These are phyloP conservation scores for Nicotiana otophora DNA, from an alignment of 257 asterid genomes.

Conservation along the genomic window DNA sequence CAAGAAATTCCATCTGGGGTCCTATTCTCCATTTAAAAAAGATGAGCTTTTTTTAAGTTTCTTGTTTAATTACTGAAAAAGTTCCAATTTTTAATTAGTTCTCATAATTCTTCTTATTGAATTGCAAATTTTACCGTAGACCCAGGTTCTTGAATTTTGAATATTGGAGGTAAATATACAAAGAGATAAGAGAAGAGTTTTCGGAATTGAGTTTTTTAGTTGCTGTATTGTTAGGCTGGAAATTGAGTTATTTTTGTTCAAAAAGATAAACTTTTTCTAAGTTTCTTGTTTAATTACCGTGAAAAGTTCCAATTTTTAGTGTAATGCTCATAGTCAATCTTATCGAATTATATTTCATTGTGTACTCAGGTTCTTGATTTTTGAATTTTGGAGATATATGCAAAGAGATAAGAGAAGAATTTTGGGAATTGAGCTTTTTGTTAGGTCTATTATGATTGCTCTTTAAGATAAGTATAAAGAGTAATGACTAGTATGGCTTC, in stretches of 20 bases:
- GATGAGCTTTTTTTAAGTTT: not conserved
- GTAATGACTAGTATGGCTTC: constrained; percentile 85
- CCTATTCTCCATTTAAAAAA: not conserved
- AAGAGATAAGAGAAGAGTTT: constrained; percentile 4
- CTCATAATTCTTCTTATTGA: not conserved
- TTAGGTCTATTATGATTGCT: constrained; percentile 21
- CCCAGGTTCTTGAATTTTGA: constrained; percentile 17
- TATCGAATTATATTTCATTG: not conserved
- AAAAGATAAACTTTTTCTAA: not conserved
- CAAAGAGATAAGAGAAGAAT: constrained; percentile 5
- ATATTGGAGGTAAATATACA: not conserved
- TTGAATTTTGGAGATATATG: constrained; percentile 1
- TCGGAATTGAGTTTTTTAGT: constrained; percentile 8
- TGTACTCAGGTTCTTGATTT: constrained; percentile 17
- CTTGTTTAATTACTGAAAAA: not conserved
- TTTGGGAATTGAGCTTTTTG: constrained; percentile 8
- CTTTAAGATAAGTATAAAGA: constrained; percentile 20
- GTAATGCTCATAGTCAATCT: not conserved
- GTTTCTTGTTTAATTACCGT: not conserved
- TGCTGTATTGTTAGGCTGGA: constrained; percentile 7
- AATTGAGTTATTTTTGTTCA: not conserved
- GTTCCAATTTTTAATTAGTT: not conserved
- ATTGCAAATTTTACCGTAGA: constrained; percentile 1
- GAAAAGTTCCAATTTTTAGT: not conserved
- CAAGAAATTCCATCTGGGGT: not conserved